These are phyloP conservation scores for Didymellaceae sp. DNA, from an alignment of 2,329 filamentous ascomycete species.

Conservation along the genomic window DNA sequence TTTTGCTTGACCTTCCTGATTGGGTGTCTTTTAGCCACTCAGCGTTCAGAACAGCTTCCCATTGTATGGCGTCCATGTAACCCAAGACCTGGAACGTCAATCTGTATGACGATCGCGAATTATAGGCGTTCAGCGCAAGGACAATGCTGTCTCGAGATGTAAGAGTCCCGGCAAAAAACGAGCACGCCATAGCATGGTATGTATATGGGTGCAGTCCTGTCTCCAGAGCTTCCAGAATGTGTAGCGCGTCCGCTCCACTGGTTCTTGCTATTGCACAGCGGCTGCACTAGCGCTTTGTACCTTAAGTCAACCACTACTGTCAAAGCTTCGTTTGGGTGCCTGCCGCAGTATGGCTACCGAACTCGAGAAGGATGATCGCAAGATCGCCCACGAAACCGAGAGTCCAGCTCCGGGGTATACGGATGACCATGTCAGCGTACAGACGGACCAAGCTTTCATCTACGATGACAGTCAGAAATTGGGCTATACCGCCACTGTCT, in stretches of 20 bases:
- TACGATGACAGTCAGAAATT: slow-evolving; percentile 44
- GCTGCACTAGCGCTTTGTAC: neutral
- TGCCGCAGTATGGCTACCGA: slow-evolving; percentile 29
- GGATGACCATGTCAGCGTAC: slow-evolving; percentile 33
- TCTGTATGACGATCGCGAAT: slow-evolving; percentile 36
- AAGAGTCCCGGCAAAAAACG: neutral
- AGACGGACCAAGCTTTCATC: slow-evolving; percentile 42
- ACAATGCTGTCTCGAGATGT: neutral
- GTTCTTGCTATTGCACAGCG: neutral
- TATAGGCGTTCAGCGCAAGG: slow-evolving; percentile 9
- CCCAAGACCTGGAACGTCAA: slow-evolving; percentile 36
- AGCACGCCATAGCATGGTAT: slow-evolving; percentile 23
- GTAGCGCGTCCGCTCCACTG: slow-evolving; percentile 18
- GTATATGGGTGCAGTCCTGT: slow-evolving; percentile 27
- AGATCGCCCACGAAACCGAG: slow-evolving; percentile 23
- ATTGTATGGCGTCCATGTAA: slow-evolving; percentile 27
- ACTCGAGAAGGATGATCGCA: slow-evolving; percentile 26
- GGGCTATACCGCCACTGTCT: slow-evolving; percentile 43
- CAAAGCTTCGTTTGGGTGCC: neutral
- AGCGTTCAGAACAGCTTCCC: slow-evolving; percentile 13
- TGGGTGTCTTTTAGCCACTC: slow-evolving; percentile 20
- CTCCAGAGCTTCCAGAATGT: slow-evolving; percentile 5
- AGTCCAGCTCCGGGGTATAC: slow-evolving; percentile 22
- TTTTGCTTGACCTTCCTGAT: slow-evolving; percentile 39
- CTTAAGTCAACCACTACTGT: slow-evolving; percentile 2